Percentiles rank a stretch among this genome's conserved stretches.
These are phyloP conservation scores for Pterocarpus macrocarpus DNA, from an alignment of 306 rosid genomes.

Conservation along the genomic window DNA sequence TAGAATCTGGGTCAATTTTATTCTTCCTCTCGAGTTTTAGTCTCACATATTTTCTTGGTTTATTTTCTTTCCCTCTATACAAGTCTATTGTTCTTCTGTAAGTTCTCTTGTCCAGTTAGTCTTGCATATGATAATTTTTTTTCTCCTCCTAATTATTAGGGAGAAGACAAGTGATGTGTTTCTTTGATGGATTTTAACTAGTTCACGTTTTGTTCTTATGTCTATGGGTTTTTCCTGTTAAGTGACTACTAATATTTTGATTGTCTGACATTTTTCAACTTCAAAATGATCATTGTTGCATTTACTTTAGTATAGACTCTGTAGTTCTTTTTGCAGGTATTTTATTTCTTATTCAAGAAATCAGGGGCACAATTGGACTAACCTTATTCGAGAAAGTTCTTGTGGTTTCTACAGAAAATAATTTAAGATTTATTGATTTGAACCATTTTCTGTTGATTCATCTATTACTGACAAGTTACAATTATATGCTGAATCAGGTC, in stretches of 20 bases:
- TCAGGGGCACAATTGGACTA: background rate
- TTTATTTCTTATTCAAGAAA: background rate
- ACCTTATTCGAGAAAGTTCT: background rate
- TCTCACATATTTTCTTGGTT: constrained; percentile 30
- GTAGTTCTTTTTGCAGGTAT: constrained; percentile 28
- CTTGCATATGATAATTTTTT: too few species aligned
- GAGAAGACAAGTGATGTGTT: background rate
- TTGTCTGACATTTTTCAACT: constrained; percentile 25
- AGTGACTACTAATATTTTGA: background rate
- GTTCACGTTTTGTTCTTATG: background rate
- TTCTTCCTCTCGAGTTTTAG: constrained; percentile 26
- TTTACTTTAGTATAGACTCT: constrained; percentile 1
- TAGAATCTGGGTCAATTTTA: constrained; percentile 47
- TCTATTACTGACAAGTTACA: constrained; percentile 34
- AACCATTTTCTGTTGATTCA: constrained; percentile 22
- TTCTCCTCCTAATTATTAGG: background rate
- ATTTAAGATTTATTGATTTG: background rate
- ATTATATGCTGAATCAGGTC: constrained; percentile 68
- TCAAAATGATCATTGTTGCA: constrained; percentile 19
- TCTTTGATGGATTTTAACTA: too few species aligned
- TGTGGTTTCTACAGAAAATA: constrained; percentile 15
- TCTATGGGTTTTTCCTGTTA: background rate
- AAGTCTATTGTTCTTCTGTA: background rate
- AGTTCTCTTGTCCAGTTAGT: background rate
- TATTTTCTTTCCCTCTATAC: constrained; percentile 2